Percentiles rank a stretch among this genome's conserved stretches.
Conservation (phyloP, 331 rosid species). For the Malus hybrid region DNA sequence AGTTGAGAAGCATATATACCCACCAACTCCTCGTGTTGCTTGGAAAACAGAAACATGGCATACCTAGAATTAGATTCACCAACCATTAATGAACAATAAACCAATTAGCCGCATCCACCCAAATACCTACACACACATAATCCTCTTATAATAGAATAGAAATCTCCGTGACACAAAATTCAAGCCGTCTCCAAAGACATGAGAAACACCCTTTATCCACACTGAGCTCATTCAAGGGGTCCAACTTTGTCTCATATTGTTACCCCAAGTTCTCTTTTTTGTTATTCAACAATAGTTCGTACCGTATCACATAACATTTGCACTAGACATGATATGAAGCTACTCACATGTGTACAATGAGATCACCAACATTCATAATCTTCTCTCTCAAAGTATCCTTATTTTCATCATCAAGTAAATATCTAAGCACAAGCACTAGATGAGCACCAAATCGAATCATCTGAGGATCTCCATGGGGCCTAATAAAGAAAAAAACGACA, state of each 20-base stretch:
- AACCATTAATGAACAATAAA: slow-evolving; percentile 2
- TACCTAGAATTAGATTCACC: slow-evolving; percentile 48
- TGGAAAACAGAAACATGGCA: slow-evolving; percentile 90
- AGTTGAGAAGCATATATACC: slow-evolving; percentile 97
- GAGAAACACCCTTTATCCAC: not conserved
- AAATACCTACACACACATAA: not conserved
- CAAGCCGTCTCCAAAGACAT: not conserved
- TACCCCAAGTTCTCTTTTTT: not conserved
- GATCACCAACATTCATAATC: slow-evolving; percentile 78
- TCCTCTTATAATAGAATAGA: not conserved
- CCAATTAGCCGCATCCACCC: slow-evolving; percentile 10
- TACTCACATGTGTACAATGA: slow-evolving; percentile 89
- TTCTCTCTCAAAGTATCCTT: slow-evolving; percentile 71
- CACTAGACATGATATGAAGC: slow-evolving; percentile 8
- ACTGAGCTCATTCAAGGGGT: not conserved
- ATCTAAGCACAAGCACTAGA: slow-evolving; percentile 86
- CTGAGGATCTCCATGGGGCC: slow-evolving; percentile 94
- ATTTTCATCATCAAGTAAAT: slow-evolving; percentile 72
- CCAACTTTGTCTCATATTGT: not conserved
- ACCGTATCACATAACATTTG: not conserved
- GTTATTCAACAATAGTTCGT: not conserved
- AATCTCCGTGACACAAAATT: not conserved
- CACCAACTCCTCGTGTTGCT: slow-evolving; percentile 93
- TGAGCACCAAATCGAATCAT: slow-evolving; percentile 99
- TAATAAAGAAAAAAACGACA: slow-evolving; percentile 21